Conservation (phyloP, 2,329 filamentous ascomycete species). For the Calonectria honghensis region DNA sequence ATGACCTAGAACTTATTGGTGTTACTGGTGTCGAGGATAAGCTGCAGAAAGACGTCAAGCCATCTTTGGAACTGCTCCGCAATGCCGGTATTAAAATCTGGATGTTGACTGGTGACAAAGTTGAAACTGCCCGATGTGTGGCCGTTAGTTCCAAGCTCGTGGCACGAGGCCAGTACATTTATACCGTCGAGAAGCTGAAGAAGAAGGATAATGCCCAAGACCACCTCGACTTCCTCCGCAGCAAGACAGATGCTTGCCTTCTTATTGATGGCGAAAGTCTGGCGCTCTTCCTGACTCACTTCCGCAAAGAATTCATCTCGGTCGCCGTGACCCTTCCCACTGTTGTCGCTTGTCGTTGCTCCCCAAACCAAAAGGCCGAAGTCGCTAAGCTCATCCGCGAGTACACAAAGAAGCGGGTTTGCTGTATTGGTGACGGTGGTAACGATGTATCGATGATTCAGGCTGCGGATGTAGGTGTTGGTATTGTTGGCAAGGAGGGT, state of each 20-base stretch:
- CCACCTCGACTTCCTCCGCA: slow-evolving; percentile 89
- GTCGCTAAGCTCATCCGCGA: slow-evolving; percentile 92
- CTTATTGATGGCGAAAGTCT: slow-evolving; percentile 97
- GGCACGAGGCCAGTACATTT: slow-evolving; percentile 94
- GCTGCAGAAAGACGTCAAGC: slow-evolving; percentile 95
- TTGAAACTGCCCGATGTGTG: slow-evolving; percentile 97
- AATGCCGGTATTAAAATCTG: slow-evolving; percentile 99
- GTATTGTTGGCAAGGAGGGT: slow-evolving; percentile 98
- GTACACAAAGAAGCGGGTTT: slow-evolving; percentile 95
- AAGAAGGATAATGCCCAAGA: slow-evolving; percentile 90
- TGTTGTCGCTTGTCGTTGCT: slow-evolving; percentile 97
- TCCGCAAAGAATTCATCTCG: slow-evolving; percentile 89
- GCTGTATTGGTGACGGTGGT: slow-evolving; percentile 97
- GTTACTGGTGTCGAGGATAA: slow-evolving; percentile 99
- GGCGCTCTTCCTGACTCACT: slow-evolving; percentile 87
- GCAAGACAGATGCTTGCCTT: slow-evolving; percentile 90
- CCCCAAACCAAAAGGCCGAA: slow-evolving; percentile 97
- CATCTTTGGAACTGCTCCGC: slow-evolving; percentile 92
- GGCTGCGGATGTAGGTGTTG: slow-evolving; percentile 96
- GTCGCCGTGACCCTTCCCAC: slow-evolving; percentile 91
- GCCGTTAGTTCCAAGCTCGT: slow-evolving; percentile 97
- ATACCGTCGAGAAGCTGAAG: slow-evolving; percentile 91
- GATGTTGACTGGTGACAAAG: slow-evolving; percentile 99
- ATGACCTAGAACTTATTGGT: slow-evolving; percentile 92
- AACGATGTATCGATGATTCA: slow-evolving; percentile 99